Evolutionary conservation across 108 stramenopile genomes (phyloP).

Genomic region (Skeletonema costatum): DNA sequence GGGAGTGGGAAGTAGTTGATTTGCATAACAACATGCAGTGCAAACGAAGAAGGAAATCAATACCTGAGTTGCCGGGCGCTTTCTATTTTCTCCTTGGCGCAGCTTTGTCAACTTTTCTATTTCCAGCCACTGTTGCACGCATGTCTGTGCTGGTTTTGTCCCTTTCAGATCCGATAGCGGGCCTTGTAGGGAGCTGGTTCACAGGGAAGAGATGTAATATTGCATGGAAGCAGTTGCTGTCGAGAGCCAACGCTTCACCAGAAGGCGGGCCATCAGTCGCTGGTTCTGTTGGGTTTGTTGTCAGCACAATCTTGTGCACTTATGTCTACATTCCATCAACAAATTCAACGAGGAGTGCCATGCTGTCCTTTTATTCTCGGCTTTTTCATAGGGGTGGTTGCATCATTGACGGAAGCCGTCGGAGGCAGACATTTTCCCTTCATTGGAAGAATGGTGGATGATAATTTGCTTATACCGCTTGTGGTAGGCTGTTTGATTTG

Average conservation of each 20-base stretch:
- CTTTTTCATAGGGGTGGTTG: slow-evolving; percentile 15
- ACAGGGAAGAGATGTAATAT: slow-evolving; percentile 16
- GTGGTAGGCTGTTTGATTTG: slow-evolving; percentile 32
- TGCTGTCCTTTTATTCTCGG: slow-evolving; percentile 14
- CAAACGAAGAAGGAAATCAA: slow-evolving; percentile 12
- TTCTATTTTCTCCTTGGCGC: slow-evolving; percentile 50
- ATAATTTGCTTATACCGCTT: slow-evolving; percentile 46
- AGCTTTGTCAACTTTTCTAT: slow-evolving; percentile 9
- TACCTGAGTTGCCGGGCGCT: slow-evolving; percentile 40
- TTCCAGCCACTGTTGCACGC: slow-evolving; percentile 16
- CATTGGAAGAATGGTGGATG: slow-evolving; percentile 21
- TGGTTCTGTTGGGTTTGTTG: slow-evolving; percentile 34
- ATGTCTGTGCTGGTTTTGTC: slow-evolving; percentile 40
- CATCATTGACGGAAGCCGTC: slow-evolving; percentile 26
- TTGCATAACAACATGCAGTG: not conserved
- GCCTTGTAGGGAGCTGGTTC: slow-evolving; percentile 24
- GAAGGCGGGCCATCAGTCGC: slow-evolving; percentile 24
- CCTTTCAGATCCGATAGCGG: slow-evolving; percentile 43
- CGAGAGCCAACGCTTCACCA: not conserved
- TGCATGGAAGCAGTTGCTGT: slow-evolving; percentile 21
- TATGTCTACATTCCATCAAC: slow-evolving; percentile 34
- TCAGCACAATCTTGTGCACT: slow-evolving; percentile 30
- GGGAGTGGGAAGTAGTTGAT: slow-evolving; percentile 30
- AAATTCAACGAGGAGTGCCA: not conserved
- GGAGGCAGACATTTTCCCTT: slow-evolving; percentile 28